These are phyloP conservation scores for Populus tomentosa DNA, from an alignment of 441 rosid genomes.

Conservation along the genomic window DNA sequence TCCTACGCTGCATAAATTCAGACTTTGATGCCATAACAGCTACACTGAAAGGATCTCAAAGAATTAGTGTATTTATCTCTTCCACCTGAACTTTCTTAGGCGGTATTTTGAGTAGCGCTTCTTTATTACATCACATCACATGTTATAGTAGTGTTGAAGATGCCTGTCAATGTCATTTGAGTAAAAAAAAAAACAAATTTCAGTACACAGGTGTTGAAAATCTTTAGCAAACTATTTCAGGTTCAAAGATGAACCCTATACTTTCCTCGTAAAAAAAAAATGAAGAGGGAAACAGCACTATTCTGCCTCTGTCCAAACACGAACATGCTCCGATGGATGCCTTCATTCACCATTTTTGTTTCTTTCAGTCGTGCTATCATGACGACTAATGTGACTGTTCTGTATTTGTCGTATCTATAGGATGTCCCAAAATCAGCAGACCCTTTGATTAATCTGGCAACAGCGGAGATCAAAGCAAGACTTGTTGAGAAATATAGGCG, in stretches of 20 bases:
- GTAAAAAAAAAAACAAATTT: neutral
- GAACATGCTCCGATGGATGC: no score
- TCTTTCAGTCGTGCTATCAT: neutral
- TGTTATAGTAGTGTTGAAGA: neutral
- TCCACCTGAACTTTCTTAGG: neutral
- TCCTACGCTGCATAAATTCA: conserved; percentile 83
- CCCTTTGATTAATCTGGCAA: conserved; percentile 73
- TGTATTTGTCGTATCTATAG: conserved; percentile 26
- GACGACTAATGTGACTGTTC: neutral
- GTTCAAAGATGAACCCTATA: neutral
- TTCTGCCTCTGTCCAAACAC: no score
- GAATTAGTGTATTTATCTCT: conserved; percentile 46
- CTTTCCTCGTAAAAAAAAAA: no score
- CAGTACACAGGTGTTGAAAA: neutral
- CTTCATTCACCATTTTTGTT: no score
- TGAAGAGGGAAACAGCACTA: no score
- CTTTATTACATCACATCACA: neutral
- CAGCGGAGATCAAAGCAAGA: conserved; percentile 70
- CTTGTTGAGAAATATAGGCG: conserved; percentile 70
- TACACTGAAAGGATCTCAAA: conserved; percentile 79
- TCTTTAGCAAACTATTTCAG: neutral
- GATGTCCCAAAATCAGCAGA: conserved; percentile 64
- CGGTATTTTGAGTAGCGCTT: neutral
- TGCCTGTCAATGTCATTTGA: neutral
- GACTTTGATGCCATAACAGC: conserved; percentile 91